A percentile compares a stretch with the other conserved stretches of the same genome.
These are phyloP conservation scores for Craterostigma plantagineum DNA, from an alignment of 257 asterid species.

Conservation along the genomic window DNA sequence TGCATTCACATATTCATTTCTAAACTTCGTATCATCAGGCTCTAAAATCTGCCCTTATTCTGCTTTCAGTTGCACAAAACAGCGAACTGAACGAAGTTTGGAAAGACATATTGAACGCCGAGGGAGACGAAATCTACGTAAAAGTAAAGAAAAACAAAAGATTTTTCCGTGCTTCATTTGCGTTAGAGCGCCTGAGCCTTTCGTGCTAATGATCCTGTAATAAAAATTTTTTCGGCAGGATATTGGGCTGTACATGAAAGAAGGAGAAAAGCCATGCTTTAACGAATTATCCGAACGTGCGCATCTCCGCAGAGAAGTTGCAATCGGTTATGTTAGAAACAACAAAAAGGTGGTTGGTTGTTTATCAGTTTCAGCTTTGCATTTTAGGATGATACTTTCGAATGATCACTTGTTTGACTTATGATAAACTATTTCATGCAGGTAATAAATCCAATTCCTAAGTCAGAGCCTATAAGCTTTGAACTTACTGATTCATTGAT, in stretches of 20 bases:
- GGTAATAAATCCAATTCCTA: slow-evolving; percentile 76
- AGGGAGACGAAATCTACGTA: slow-evolving; percentile 89
- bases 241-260: slow-evolving; percentile 62
- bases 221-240: slow-evolving; percentile 27
- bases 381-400: slow-evolving; percentile 2
- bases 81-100: slow-evolving; percentile 81
- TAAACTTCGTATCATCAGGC: background rate
- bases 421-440: slow-evolving; percentile 21
- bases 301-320: slow-evolving; percentile 74
- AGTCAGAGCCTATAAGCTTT: background rate
- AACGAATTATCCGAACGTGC: slow-evolving; percentile 88
- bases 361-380: slow-evolving; percentile 3
- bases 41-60: background rate
- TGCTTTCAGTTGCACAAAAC: slow-evolving; percentile 55
- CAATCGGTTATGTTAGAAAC: slow-evolving; percentile 71
- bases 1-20: background rate
- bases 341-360: slow-evolving; percentile 40
- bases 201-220: background rate
- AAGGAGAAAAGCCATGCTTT: slow-evolving; percentile 66
- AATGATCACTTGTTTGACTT: background rate
- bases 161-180: too few species aligned
- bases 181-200: too few species aligned
- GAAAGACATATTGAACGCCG: slow-evolving; percentile 83
- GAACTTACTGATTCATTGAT: background rate
- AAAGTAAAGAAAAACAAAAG: too few species aligned